Evolutionary conservation across 2,329 filamentous ascomycete genomes (phyloP), one percentile per base, ranked within the genome.

Genomic region (Fusarium tricinctum): DNA sequence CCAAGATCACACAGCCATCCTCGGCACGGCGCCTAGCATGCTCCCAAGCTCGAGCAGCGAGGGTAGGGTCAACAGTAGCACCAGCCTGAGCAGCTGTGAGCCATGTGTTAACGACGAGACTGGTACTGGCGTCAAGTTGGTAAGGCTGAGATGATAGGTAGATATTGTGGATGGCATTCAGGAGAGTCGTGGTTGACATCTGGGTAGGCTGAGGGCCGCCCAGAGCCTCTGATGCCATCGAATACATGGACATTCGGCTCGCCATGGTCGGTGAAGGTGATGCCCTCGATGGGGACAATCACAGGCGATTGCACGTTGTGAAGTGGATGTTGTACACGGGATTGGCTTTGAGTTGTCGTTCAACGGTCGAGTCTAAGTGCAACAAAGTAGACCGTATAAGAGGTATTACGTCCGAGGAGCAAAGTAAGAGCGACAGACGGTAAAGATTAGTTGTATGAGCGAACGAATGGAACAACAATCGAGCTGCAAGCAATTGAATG

Each of bases 71-170:
- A 42, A 98, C 88, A 9, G 92, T 94, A 4, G 88, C 85, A 39
- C 90, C 88, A 23, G 87, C 82, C 70, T 92, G 92, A 28, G 88
- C 85, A 19, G 93, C 92, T 5, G 93, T 97, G 53, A 96, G 86
- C 94, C 94, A 97, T 58, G 94, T 97, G 81, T 98, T 98, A 70
- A 98, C 93, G 0, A 96, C 94, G 39, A 98, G 79, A 78, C 93
- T 97, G 35, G 94, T 96, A 71, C 93, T 93, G 47, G 94, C 90
- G 79, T 99, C 96, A 45, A 99, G 87, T 66, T 86, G 86, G 78
- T 97, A 96, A n/a, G 95, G 89, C 75, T 93, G 89, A 30, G 89
- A 90, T 5, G 92, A 89, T 47, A 92, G 87, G 79, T 97, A 98
- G 75, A 92, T 91, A 73, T 93, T 94, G 81, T 99, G 96, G 45